Conservation (phyloP, 129 eudicot species). For the Erigeron canadensis region DNA sequence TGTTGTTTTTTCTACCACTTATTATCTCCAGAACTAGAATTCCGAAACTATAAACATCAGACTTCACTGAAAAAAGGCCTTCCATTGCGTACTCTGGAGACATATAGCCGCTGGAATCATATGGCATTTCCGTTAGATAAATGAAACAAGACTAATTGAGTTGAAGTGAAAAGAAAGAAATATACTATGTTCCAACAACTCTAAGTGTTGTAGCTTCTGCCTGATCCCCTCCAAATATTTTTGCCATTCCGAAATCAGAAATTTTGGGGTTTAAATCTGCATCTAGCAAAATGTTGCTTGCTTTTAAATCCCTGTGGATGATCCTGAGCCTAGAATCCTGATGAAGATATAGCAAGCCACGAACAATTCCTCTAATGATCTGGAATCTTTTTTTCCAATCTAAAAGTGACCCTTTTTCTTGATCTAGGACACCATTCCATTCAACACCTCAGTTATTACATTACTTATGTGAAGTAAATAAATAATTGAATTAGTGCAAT, state of each 20-base stretch:
- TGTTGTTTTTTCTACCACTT: conserved; percentile 51
- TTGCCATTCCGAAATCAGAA: conserved; percentile 77
- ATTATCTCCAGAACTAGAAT: conserved; percentile 57
- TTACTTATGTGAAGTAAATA: background rate
- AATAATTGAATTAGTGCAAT: background rate
- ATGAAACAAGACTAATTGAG: no score
- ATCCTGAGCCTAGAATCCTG: conserved; percentile 66
- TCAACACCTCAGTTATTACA: background rate
- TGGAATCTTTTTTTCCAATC: conserved; percentile 56
- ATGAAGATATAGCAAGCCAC: conserved; percentile 73
- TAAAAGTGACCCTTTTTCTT: conserved; percentile 28
- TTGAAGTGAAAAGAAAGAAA: background rate
- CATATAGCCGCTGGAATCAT: no score
- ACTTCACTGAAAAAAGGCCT: no score
- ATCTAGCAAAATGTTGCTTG: conserved; percentile 66
- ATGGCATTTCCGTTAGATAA: conserved; percentile 2
- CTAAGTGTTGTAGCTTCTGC: conserved; percentile 46
- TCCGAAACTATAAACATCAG: no score
- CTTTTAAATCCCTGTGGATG: conserved; percentile 74
- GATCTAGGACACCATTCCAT: conserved; percentile 27
- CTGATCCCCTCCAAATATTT: conserved; percentile 53
- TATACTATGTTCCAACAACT: conserved; percentile 77
- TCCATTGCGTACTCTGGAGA: no score
- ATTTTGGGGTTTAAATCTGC: conserved; percentile 57
- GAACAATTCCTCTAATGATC: conserved; percentile 51